Evolutionary conservation across 768 basidiomycete species (phyloP), one percentile per base, ranked within the genome.

Genomic region (Suillus ampliporus): DNA sequence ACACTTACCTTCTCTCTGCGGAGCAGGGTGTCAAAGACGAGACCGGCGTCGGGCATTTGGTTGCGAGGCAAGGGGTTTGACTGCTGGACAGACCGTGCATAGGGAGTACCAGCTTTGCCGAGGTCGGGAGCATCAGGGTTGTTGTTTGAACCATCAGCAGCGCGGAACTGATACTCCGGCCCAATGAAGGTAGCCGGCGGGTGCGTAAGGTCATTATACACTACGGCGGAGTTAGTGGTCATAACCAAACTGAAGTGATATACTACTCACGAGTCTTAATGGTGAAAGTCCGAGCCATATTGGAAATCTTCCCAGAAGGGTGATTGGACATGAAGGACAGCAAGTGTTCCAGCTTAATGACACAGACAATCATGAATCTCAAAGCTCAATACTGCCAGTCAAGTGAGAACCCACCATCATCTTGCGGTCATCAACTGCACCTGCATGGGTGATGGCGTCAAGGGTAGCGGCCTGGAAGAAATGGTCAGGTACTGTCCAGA

Each of bases 21-120:
- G 61, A 95, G 78, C 1, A 95, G 82, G 4, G 89, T 86, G 74
- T 95, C 94, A 54, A 92, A 96, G 31, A 95, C 75, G 14, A 94
- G 78, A 11, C 90, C 91, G 17, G 93, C 77, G 74, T 95, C 93
- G 0, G 93, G 93, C 34, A 94, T 79, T 61, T 87, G 85, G 68
- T 89, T 85, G 50, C 71, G 77, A 0, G 92, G 89, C 3, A 92
- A 77, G 2, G 90, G 83, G 63, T 89, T 82, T 2, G 61, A 72
- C 70, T 90, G 88, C 66, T 91, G 89, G 26, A 94, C 94, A 51
- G 89, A 93, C 26, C 93, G 86, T n/a, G 91, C 83, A 71, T 95
- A 95, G 0, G 93, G 89, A 14, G 83, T 87, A 6, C 87, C 85
- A 2, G 93, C 91, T 78, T 88, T 89, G 51, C 94, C 94, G 77